Base-by-base conservation (phyloP, 2,329 filamentous ascomycete genomes). In the Monilinia fructicola region DNA sequence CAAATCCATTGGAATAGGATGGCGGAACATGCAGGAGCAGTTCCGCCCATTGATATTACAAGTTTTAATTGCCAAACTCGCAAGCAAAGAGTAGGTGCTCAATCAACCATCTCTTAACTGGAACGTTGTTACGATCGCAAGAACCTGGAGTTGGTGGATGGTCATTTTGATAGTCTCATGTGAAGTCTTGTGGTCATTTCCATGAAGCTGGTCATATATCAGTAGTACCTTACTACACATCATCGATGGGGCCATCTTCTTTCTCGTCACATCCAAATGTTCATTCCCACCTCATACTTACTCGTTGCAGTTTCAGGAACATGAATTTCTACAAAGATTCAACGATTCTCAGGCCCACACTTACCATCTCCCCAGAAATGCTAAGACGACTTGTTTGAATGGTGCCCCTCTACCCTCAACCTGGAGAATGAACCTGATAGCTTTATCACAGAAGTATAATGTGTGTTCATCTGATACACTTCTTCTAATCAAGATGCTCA, bases 401-500 rank as follows among this genome's bases (percentile, higher is more conserved):
- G 48, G 60, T 40, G 23, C 35, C 3, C 60, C 60, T 40, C n/a
- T 11, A 9, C 46, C 65, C 12, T 48, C 66, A 59, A 35, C 18
- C 21, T 66, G 63, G 62, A 58, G 66, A 66, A 54, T 64, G 46
- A 67, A 67, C 42, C 23, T 65, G 3, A 55, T 66, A 26, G 66
- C 66, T 16, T 40, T 67, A 26, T 67, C 66, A 11, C 62, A 67
- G 50, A 54, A 26, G 42, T 42, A 67, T 21, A 67, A 67, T 26
- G 66, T 67, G 48, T 21, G 54, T 53, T 35, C 48, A 3, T 23
- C n/a, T 21, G 11, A 46, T 54, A 18, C 18, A 28, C 35, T 11
- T 23, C 11, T 7, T n/a, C 12, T 23, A 54, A 14, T n/a, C n/a
- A 9, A 23, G 9, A 35, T 58, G n/a, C 64, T 67, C 54, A 67